These are phyloP conservation scores for Ophiostoma piceae DNA, from an alignment of 2,329 filamentous ascomycete species.

Conservation along the genomic window DNA sequence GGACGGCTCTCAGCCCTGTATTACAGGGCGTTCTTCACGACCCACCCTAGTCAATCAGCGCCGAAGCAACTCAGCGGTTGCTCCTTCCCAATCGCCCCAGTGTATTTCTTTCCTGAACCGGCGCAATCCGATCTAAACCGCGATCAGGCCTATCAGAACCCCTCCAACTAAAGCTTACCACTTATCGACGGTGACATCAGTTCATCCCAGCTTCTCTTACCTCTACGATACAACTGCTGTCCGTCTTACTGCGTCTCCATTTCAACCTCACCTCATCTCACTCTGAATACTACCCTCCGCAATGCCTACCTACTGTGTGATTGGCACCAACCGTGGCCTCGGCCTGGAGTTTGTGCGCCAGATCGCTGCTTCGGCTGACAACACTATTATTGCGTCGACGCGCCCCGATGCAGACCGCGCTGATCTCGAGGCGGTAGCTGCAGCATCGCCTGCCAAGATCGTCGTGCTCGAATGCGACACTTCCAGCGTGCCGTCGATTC, in stretches of 20 bases:
- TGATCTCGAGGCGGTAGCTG: conserved; percentile 28
- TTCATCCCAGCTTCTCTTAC: neutral
- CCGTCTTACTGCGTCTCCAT: neutral
- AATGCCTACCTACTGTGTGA: conserved; percentile 35
- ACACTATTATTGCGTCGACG: conserved; percentile 32
- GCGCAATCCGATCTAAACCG: neutral
- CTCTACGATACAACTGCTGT: neutral
- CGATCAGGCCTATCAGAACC: neutral
- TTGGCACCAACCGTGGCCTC: conserved; percentile 33
- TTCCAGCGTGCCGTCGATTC: conserved; percentile 34
- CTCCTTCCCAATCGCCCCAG: neutral
- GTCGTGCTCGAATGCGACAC: conserved; percentile 32
- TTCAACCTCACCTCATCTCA: neutral
- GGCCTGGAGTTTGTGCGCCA: conserved; percentile 35
- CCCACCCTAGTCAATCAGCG: neutral
- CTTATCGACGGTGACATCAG: neutral
- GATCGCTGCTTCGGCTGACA: conserved; percentile 29
- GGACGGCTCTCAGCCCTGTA: neutral
- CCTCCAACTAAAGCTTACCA: neutral
- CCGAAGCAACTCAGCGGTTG: neutral
- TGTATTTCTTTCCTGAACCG: neutral
- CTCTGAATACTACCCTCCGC: neutral
- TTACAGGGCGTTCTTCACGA: neutral
- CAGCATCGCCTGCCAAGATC: conserved; percentile 28
- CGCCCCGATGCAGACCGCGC: conserved; percentile 31